phyloP scores from a whole-genome alignment of 75 land plant genomes.

The Pseudotsuga menziesii region DNA sequence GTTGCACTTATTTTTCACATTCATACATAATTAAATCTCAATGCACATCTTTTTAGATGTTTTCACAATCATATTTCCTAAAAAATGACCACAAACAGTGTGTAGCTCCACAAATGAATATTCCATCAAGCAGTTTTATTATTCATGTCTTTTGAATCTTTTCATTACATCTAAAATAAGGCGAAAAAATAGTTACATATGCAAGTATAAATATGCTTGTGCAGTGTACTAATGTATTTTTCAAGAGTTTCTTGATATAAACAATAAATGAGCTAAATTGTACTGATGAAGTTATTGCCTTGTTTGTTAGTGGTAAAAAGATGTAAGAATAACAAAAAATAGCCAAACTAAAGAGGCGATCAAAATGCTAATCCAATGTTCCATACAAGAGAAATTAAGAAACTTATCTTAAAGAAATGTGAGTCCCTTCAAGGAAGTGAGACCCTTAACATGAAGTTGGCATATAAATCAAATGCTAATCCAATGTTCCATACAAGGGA shows the following conservation, averaged over 20 bases:
- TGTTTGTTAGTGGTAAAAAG: background rate
- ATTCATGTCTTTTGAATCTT: slow-evolving; percentile 86
- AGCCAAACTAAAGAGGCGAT: background rate
- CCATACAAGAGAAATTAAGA: no score
- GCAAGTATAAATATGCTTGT: background rate
- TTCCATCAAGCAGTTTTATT: slow-evolving; percentile 88
- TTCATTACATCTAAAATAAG: slow-evolving; percentile 76
- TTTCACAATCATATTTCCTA: slow-evolving; percentile 68
- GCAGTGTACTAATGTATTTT: no score
- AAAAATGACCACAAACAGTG: slow-evolving; percentile 90
- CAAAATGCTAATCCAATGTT: background rate
- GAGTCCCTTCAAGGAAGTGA: no score
- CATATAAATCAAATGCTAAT: no score
- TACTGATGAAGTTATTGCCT: background rate
- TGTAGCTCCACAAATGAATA: slow-evolving; percentile 92
- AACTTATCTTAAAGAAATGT: no score
- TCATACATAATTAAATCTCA: slow-evolving; percentile 49
- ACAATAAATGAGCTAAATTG: no score
- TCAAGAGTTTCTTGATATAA: background rate
- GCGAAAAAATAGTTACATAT: background rate
- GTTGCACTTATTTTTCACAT: slow-evolving; percentile 39
- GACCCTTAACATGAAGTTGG: no score
- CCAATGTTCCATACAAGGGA: no score
- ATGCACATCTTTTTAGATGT: slow-evolving; percentile 69
- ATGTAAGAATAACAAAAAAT: background rate